Evolutionary conservation across 2,329 filamentous ascomycete species (phyloP).

Genomic region (Sporothrix brunneoviolacea): DNA sequence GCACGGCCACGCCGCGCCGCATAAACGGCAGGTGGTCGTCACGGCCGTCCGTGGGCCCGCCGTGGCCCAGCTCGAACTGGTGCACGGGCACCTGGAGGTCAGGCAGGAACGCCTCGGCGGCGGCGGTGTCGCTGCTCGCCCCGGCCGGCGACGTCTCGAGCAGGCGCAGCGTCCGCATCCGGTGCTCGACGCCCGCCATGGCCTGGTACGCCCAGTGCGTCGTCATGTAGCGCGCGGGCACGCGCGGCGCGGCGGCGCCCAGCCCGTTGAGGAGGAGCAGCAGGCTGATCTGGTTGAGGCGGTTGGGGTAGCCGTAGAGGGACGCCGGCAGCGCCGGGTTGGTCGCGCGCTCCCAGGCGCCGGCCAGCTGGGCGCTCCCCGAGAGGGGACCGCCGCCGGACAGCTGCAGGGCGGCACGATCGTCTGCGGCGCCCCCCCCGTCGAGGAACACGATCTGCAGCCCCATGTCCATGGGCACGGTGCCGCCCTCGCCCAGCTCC

Average conservation of each 20-base stretch:
- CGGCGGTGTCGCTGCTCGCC: constrained; percentile 39
- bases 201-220: constrained; percentile 76
- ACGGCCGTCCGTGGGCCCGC: constrained; percentile 46
- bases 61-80: constrained; percentile 18
- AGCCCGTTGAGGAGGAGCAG: constrained; percentile 71
- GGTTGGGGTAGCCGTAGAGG: constrained; percentile 60
- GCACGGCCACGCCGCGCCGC: constrained; percentile 62
- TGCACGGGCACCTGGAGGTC: constrained; percentile 26
- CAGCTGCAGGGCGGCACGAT: not conserved
- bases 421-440: constrained; percentile 61
- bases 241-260: constrained; percentile 47
- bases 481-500: constrained; percentile 43
- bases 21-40: constrained; percentile 80
- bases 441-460: constrained; percentile 76
- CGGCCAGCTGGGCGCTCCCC: too few species aligned
- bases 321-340: constrained; percentile 59
- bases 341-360: constrained; percentile 59
- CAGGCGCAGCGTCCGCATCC: constrained; percentile 50
- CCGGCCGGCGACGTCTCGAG: constrained; percentile 33
- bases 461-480: constrained; percentile 61
- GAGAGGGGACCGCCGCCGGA: constrained; percentile 40
- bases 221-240: constrained; percentile 71
- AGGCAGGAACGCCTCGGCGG: constrained; percentile 21
- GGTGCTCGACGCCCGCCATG: constrained; percentile 57
- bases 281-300: constrained; percentile 64